phyloP scores from a whole-genome alignment of 2,329 filamentous ascomycete species.

The Clonostachys solani region DNA sequence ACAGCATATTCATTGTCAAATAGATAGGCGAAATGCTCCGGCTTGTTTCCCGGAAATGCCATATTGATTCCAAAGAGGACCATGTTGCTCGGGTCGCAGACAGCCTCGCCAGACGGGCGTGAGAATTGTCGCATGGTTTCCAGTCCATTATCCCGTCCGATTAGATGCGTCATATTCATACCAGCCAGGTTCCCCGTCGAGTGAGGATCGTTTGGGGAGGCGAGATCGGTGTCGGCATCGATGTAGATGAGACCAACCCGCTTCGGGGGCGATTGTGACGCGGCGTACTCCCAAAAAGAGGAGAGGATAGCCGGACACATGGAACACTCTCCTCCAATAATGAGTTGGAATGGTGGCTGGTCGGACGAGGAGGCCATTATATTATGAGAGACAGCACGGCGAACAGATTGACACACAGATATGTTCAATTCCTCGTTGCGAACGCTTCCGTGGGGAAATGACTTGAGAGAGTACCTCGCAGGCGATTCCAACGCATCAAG shows the following conservation, averaged over 20 bases:
- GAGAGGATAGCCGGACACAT: neutral
- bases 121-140: conserved; percentile 9
- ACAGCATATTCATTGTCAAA: conserved; percentile 12
- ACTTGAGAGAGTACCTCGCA: neutral
- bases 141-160: conserved; percentile 1
- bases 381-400: neutral
- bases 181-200: conserved; percentile 6
- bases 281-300: neutral
- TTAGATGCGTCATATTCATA: neutral
- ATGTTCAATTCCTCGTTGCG: neutral
- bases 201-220: conserved; percentile 8
- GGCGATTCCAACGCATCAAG: neutral
- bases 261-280: neutral
- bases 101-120: conserved; percentile 7
- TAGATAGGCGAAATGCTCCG: conserved; percentile 11
- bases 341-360: neutral
- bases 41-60: conserved; percentile 10
- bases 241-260: conserved; percentile 13
- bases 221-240: conserved; percentile 12
- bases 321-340: neutral
- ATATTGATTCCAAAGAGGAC: conserved; percentile 13
- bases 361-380: neutral
- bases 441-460: neutral
- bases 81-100: conserved; percentile 9
- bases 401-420: neutral